Evolutionary conservation across 139 green algal species (phyloP).

Genomic region (Desmodesmus armatus): DNA sequence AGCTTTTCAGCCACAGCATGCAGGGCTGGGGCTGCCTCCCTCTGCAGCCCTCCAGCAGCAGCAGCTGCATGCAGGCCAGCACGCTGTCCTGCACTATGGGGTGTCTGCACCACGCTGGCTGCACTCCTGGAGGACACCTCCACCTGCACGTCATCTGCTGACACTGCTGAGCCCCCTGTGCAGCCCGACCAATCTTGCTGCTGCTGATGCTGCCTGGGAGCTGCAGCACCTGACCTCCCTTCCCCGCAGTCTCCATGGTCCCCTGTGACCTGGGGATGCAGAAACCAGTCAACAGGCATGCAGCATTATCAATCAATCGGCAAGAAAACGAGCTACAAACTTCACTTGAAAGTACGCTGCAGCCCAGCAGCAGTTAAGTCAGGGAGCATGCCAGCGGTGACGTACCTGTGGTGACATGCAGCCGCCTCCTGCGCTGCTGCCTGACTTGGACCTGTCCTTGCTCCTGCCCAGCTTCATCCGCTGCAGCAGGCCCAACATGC

Average conservation of each 20-base stretch:
- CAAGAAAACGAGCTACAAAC: no score
- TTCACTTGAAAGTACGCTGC: no score
- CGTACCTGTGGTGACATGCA: no score
- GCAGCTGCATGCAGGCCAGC: not conserved
- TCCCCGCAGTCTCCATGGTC: no score
- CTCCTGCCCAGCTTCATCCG: constrained; percentile 38
- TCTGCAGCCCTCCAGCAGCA: no score
- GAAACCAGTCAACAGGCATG: no score
- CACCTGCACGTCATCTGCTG: not conserved
- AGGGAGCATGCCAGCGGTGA: no score
- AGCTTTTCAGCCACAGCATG: constrained; percentile 4
- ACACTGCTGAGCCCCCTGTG: not conserved
- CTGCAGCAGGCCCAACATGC: constrained; percentile 28
- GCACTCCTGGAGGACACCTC: not conserved
- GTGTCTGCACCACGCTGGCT: not conserved
- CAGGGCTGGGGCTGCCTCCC: not conserved
- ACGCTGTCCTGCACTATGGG: not conserved
- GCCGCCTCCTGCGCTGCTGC: not conserved
- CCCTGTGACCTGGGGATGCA: no score
- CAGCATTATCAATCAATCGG: no score
- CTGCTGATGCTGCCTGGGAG: not conserved
- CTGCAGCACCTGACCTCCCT: no score
- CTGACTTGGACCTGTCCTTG: constrained; percentile 5
- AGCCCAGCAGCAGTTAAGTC: no score
- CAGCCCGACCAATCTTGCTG: not conserved